A percentile compares a stretch with the other conserved stretches of the same genome.
These are phyloP conservation scores for Microcera coccophila DNA, from an alignment of 2,329 filamentous ascomycete genomes.

Conservation along the genomic window DNA sequence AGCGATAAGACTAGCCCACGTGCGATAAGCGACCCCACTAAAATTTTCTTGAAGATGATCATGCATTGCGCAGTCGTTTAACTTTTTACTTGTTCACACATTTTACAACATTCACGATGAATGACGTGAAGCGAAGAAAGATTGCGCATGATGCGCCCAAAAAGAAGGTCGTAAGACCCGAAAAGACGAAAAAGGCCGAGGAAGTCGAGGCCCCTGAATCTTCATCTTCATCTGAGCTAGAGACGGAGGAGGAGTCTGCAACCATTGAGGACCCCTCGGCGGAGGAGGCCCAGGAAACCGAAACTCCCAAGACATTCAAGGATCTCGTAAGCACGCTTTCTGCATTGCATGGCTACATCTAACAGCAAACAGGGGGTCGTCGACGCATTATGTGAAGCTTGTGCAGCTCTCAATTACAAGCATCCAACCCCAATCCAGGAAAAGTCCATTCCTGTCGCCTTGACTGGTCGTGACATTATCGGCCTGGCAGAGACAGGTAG, in stretches of 20 bases:
- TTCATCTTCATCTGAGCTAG: slow-evolving; percentile 10
- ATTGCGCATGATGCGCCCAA: slow-evolving; percentile 29
- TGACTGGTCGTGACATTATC: slow-evolving; percentile 81
- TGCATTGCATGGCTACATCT: neutral
- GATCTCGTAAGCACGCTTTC: slow-evolving; percentile 50
- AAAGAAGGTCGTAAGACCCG: slow-evolving; percentile 13
- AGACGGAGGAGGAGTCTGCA: slow-evolving; percentile 32
- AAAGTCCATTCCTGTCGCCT: slow-evolving; percentile 75
- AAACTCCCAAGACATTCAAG: slow-evolving; percentile 58
- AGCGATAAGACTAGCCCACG: slow-evolving; percentile 34
- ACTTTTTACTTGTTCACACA: slow-evolving; percentile 1
- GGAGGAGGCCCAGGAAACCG: slow-evolving; percentile 25
- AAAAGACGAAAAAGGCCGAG: slow-evolving; percentile 8
- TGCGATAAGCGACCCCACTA: slow-evolving; percentile 32
- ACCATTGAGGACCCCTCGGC: slow-evolving; percentile 32
- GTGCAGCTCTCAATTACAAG: slow-evolving; percentile 76
- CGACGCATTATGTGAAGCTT: slow-evolving; percentile 85
- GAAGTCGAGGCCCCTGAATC: neutral
- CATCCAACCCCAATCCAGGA: slow-evolving; percentile 84
- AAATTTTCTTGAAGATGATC: slow-evolving; percentile 26
- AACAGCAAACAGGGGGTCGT: slow-evolving; percentile 74
- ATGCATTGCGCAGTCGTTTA: slow-evolving; percentile 2
- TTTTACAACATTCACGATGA: slow-evolving; percentile 28
- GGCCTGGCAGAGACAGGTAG: slow-evolving; percentile 92
- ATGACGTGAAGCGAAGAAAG: slow-evolving; percentile 41